phyloP scores from a whole-genome alignment of 2,329 filamentous ascomycete genomes.

The Cryphonectria carpinicola region DNA sequence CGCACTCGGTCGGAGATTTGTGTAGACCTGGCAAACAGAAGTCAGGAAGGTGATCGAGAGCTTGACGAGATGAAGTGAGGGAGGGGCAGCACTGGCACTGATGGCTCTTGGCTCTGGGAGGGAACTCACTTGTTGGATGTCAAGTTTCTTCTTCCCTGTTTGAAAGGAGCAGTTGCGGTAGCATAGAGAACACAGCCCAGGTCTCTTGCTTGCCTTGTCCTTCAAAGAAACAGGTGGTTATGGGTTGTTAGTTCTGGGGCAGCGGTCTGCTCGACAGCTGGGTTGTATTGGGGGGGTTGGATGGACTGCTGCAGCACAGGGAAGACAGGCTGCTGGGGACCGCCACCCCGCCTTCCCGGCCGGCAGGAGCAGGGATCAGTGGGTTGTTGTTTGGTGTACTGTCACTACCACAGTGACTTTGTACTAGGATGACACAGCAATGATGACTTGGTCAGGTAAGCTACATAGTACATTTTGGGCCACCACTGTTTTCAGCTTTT shows the following conservation, averaged over 20 bases:
- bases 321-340: not conserved
- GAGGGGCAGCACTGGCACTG: not conserved
- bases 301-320: not conserved
- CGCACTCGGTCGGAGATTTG: not conserved
- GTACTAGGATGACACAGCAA: not conserved
- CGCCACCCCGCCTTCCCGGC: constrained; percentile 7
- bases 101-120: not conserved
- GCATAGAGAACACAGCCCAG: not conserved
- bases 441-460: constrained; percentile 5
- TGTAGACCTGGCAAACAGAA: too few relatives aligned
- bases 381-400: not conserved
- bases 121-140: not conserved
- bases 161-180: not conserved
- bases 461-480: not conserved
- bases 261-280: not conserved
- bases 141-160: not conserved
- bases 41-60: not conserved
- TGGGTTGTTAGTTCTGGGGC: not conserved
- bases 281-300: not conserved
- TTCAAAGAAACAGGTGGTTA: not conserved
- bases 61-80: not conserved
- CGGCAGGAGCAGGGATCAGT: not conserved
- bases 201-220: not conserved
- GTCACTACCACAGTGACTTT: not conserved
- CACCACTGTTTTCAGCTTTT: not conserved